Percentiles rank a stretch among this genome's conserved stretches.
These are phyloP conservation scores for Phoma sp. DNA, from an alignment of 2,329 filamentous ascomycete genomes.

Conservation along the genomic window DNA sequence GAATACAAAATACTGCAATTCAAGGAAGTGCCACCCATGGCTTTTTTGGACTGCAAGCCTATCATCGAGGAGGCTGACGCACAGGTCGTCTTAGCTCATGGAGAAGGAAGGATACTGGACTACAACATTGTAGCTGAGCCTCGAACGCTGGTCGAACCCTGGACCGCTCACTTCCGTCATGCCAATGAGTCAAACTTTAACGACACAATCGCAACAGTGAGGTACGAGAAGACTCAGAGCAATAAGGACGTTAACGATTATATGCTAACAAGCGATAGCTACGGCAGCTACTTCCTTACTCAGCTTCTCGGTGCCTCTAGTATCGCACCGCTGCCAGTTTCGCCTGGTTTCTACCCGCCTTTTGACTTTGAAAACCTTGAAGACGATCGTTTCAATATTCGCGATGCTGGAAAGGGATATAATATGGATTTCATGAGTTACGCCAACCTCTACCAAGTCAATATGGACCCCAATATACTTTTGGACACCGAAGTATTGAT, in stretches of 20 bases:
- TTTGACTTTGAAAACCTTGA: slow-evolving; percentile 4
- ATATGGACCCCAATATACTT: slow-evolving; percentile 20
- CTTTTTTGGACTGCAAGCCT: slow-evolving; percentile 21
- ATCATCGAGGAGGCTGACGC: slow-evolving; percentile 18
- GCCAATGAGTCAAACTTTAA: neutral
- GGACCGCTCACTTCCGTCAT: neutral
- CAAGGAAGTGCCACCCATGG: slow-evolving; percentile 11
- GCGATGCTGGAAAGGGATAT: slow-evolving; percentile 22
- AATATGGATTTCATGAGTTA: slow-evolving; percentile 41
- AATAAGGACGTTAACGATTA: neutral
- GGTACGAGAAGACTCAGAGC: neutral
- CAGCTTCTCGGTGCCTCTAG: slow-evolving; percentile 3
- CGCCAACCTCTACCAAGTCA: slow-evolving; percentile 25
- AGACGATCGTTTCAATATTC: slow-evolving; percentile 25
- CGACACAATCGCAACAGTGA: neutral
- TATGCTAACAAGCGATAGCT: neutral
- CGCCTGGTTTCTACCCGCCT: neutral
- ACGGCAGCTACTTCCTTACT: slow-evolving; percentile 1
- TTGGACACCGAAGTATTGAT: slow-evolving; percentile 15
- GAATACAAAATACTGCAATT: slow-evolving; percentile 3
- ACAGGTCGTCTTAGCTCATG: slow-evolving; percentile 14
- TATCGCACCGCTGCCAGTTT: neutral
- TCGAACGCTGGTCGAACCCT: neutral
- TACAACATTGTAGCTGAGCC: slow-evolving; percentile 12
- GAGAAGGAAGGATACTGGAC: slow-evolving; percentile 10